Evolutionary conservation across 768 basidiomycete genomes (phyloP).

Genomic region (Lyophyllum shimeji): DNA sequence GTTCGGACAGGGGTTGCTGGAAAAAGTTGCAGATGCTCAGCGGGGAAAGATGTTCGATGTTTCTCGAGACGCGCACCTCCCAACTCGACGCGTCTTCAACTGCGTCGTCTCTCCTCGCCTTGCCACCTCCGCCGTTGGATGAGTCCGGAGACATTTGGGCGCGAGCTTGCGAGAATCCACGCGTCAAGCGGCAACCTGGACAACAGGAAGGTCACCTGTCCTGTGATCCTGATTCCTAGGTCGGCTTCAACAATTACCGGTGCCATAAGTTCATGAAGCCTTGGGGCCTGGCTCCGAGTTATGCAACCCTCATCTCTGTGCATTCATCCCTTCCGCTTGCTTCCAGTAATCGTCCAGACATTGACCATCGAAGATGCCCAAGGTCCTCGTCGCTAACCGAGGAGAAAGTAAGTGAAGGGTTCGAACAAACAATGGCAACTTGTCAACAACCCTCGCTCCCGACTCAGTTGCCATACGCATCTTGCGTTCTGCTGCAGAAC

Average conservation of each 20-base stretch:
- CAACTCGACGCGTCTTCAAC: conserved; percentile 27
- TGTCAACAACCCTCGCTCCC: conserved; percentile 15
- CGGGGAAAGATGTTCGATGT: neutral
- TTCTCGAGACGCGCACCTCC: conserved; percentile 23
- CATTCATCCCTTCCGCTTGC: neutral
- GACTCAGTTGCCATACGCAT: conserved; percentile 81
- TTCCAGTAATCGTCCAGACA: neutral
- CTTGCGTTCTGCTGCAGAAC: conserved; percentile 66
- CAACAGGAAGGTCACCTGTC: neutral
- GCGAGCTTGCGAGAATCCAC: neutral
- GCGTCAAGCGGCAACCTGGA: neutral
- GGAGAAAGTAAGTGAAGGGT: conserved; percentile 52
- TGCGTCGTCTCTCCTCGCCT: neutral
- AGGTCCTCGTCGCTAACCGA: conserved; percentile 75
- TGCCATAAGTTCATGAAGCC: neutral
- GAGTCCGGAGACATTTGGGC: conserved; percentile 21
- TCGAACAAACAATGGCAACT: conserved; percentile 24
- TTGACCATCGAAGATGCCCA: conserved; percentile 37
- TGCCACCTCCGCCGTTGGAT: neutral
- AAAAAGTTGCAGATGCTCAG: neutral
- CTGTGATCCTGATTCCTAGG: neutral
- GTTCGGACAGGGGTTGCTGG: conserved; percentile 29
- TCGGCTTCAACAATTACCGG: conserved; percentile 14
- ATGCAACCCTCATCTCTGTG: neutral
- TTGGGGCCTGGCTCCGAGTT: neutral